Base-by-base conservation (phyloP, 352 stramenopile species). In the Globisporangium abappressorium region DNA sequence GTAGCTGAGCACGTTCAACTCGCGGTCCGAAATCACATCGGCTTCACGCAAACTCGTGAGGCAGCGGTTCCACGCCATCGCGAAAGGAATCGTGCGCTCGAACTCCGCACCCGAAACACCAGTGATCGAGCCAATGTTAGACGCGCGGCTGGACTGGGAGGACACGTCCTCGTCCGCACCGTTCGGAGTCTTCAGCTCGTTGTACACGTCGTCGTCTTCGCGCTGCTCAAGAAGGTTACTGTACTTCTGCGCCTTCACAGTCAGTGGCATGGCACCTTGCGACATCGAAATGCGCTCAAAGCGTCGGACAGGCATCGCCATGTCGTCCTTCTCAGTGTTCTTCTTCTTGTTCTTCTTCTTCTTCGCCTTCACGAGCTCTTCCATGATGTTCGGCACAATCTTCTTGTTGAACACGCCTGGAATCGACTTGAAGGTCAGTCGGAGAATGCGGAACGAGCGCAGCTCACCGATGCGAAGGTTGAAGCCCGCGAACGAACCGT, bases 361-460 rank as follows among this genome's bases (percentile, higher is more conserved):
- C 66, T 92, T 81, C 30, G 74, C 71, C 55, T 77, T 70, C 53
- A 62, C 70, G 9, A 66, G 63, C 7, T 68, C 75, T 56, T 94
- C 87, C 24, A 89, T 79, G 65, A 95, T 90, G 67, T 95, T 95
- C 41, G 84, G 81, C 20, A 95, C 85, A 65, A 95, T 89, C 62
- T 95, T 95, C 73, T 92, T 89, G 76, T 95, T 95, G 66, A 95
- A 95, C 69, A 93, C 84, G 30, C 85, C 71, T 15, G 87, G 87
- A 65, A 95, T 95, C 28, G 79, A 91, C 80, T 93, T 94, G 72
- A 95, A 95, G 34, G 87, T 84, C 26, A 92, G 70, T 9, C 87
- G 85, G 9, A 95, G 72, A 22, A 95, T 82, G 46, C 87, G 84
- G 81, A 95, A 95, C 8, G 87, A 95, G 9, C 87, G 85, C 33